Conservation (phyloP, 768 basidiomycete species). For the Boletus tomentosulus region DNA sequence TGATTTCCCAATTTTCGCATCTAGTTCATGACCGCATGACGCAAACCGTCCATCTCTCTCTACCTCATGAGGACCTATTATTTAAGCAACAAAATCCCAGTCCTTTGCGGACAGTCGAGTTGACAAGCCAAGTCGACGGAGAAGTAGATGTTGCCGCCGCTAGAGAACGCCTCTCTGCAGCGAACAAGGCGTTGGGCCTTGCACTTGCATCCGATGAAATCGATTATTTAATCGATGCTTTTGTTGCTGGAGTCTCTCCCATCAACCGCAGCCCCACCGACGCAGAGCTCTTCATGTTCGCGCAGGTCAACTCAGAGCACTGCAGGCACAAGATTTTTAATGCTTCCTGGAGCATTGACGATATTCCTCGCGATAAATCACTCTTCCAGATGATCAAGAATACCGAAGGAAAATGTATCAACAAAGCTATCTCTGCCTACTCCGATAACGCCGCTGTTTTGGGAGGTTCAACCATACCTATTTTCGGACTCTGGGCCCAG, state of each 20-base stretch:
- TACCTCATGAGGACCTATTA: slow-evolving; percentile 54
- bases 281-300: slow-evolving; percentile 99
- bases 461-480: slow-evolving; percentile 61
- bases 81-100: slow-evolving; percentile 61
- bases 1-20: slow-evolving; percentile 55
- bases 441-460: slow-evolving; percentile 98
- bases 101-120: slow-evolving; percentile 68
- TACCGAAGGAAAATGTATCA: slow-evolving; percentile 73
- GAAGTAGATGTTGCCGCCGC: slow-evolving; percentile 38
- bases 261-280: slow-evolving; percentile 88
- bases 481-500: slow-evolving; percentile 57
- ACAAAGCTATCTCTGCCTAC: slow-evolving; percentile 91
- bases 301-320: slow-evolving; percentile 99
- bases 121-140: slow-evolving; percentile 34
- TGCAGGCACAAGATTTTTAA: slow-evolving; percentile 99
- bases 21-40: slow-evolving; percentile 97
- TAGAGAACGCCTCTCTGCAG: slow-evolving; percentile 59
- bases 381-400: slow-evolving; percentile 98
- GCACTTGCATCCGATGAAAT: slow-evolving; percentile 90
- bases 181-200: slow-evolving; percentile 84
- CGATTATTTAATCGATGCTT: slow-evolving; percentile 86
- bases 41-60: slow-evolving; percentile 58
- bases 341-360: slow-evolving; percentile 91
- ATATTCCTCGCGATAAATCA: slow-evolving; percentile 54
- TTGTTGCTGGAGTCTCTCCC: slow-evolving; percentile 62